Evolutionary conservation across 208 protist genomes (phyloP).

Genomic region (Trypanosomatidae sp.): DNA sequence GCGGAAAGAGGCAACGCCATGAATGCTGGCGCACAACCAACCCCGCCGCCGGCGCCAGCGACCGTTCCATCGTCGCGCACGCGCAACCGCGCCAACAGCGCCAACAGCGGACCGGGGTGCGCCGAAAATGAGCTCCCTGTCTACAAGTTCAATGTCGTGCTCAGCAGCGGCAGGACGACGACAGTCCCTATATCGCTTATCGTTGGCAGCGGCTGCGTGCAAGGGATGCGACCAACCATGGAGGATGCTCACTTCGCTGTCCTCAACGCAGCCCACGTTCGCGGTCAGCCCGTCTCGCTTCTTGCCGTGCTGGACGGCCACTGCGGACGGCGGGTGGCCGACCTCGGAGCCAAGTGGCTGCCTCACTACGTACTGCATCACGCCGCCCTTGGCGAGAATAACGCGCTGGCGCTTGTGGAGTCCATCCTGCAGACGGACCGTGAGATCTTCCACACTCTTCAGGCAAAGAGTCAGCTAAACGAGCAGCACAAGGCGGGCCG

Average conservation of each 20-base stretch:
- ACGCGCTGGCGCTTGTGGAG: slow-evolving; percentile 71
- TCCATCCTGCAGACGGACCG: slow-evolving; percentile 76
- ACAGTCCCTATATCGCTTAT: slow-evolving; percentile 46
- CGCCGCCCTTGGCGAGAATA: slow-evolving; percentile 64
- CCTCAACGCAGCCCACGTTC: slow-evolving; percentile 42
- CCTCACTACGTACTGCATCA: slow-evolving; percentile 65
- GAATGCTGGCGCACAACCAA: not conserved
- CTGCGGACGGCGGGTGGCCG: slow-evolving; percentile 74
- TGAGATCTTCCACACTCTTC: slow-evolving; percentile 35
- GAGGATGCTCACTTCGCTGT: slow-evolving; percentile 77
- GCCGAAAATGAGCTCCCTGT: slow-evolving; percentile 12
- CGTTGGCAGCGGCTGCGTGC: slow-evolving; percentile 55
- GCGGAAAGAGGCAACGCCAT: not conserved
- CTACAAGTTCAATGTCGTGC: slow-evolving; percentile 76
- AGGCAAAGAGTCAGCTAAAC: slow-evolving; percentile 20
- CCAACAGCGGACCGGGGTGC: too few relatives aligned
- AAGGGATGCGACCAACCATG: slow-evolving; percentile 81
- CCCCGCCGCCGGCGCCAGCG: not conserved
- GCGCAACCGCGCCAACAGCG: not conserved
- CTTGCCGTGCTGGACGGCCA: slow-evolving; percentile 81
- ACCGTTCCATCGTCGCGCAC: slow-evolving; percentile 1
- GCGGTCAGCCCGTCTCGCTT: slow-evolving; percentile 61
- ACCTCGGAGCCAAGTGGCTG: slow-evolving; percentile 55
- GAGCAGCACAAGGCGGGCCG: slow-evolving; percentile 15
- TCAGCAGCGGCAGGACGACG: slow-evolving; percentile 67